Percentiles rank a stretch among this genome's conserved stretches.
These are phyloP conservation scores for Malassezia psittaci DNA, from an alignment of 1,284 basidiomycete genomes.

Conservation along the genomic window DNA sequence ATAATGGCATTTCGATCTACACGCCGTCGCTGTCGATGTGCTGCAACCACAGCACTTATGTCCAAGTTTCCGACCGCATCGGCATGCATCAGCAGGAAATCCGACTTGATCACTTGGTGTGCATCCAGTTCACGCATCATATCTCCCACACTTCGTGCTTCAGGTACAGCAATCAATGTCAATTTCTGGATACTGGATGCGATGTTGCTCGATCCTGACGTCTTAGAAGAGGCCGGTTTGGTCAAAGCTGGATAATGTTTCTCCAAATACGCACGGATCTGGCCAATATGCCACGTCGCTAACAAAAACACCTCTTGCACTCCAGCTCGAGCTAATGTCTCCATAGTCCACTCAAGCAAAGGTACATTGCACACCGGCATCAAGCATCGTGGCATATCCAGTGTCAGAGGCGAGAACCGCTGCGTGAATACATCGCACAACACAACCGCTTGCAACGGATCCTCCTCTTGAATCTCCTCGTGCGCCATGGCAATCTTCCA, in stretches of 20 bases:
- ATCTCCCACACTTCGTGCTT: conserved; percentile 84
- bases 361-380: conserved; percentile 88
- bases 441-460: conserved; percentile 69
- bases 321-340: conserved; percentile 78
- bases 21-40: conserved; percentile 76
- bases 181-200: conserved; percentile 43
- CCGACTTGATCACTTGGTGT: conserved; percentile 70
- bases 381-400: conserved; percentile 54
- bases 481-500: conserved; percentile 11
- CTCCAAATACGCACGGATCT: conserved; percentile 58
- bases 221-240: neutral
- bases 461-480: conserved; percentile 39
- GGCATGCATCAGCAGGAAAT: conserved; percentile 69
- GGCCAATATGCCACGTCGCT: conserved; percentile 51
- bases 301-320: conserved; percentile 93
- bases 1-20: conserved; percentile 86
- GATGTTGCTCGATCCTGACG: neutral
- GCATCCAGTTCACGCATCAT: conserved; percentile 93
- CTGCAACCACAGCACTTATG: conserved; percentile 74
- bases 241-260: conserved; percentile 9
- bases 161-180: conserved; percentile 72
- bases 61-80: conserved; percentile 89
- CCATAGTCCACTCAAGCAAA: conserved; percentile 88
- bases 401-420: conserved; percentile 75
- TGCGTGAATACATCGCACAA: conserved; percentile 91